Evolutionary conservation across 768 basidiomycete genomes (phyloP), one percentile per base, ranked within the genome.

Genomic region (Cystobasidiopsis lactophilus): DNA sequence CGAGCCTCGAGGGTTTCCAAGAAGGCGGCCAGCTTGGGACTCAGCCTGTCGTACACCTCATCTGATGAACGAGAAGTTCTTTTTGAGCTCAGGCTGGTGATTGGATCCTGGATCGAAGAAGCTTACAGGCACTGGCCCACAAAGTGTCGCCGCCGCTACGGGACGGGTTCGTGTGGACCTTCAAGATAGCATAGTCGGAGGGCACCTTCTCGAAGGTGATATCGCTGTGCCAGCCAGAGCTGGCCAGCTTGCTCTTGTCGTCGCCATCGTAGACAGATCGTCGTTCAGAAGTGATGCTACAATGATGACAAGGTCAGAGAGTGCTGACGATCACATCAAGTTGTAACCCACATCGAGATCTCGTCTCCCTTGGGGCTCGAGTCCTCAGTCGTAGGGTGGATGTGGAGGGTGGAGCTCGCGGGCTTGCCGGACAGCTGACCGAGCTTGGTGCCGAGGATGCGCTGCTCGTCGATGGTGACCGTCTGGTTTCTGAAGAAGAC

Each of bases 21-120:
- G 63, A 77, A 76, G 35, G 67, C 68, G 44, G 69, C 65, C 53
- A 70, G 55, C 70, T 2, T 72, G 68, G 9, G 75, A 0, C 75
- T 77, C 23, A 79, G 71, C 11, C 74, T 67, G 62, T 77, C 75
- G 64, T 78, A 80, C 7, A 75, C 77, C 60, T 77, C 76, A 57
- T 77, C 2, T 2, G 47, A 1, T 23, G 23, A 2, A n/a, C n/a
- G n/a, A n/a, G n/a, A n/a, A n/a, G n/a, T n/a, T n/a, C n/a, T n/a
- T n/a, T 24, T n/a, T 48, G 2, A 27, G 30, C 16, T 16, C 13
- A 37, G 18, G 30, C 13, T 19, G 19, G 14, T 3, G n/a, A 16
- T 14, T 5, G 16, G 21, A 29, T 23, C 19, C 23, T 14, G 27
- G 13, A 4, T 21, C 14, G 1, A 14, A 45, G n/a, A n/a, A 30